These are phyloP conservation scores for Pezizomycotina sp. DNA, from an alignment of 2,329 filamentous ascomycete species.

Conservation along the genomic window DNA sequence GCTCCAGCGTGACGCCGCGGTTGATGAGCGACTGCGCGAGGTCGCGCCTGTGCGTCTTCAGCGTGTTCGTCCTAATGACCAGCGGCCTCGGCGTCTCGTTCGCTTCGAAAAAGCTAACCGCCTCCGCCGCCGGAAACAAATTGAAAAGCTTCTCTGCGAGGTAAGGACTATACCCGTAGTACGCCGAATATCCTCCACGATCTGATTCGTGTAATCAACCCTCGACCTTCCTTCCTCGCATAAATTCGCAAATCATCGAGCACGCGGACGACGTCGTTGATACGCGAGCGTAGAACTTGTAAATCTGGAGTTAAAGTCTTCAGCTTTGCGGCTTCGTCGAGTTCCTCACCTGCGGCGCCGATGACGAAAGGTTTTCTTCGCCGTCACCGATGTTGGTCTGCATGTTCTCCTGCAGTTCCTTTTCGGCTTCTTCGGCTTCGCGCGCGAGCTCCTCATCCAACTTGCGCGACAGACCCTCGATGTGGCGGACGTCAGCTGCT, in stretches of 20 bases:
- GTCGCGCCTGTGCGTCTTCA: slow-evolving; percentile 59
- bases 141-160: slow-evolving; percentile 92
- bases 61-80: slow-evolving; percentile 91
- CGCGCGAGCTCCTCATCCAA: slow-evolving; percentile 61
- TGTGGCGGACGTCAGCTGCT: slow-evolving; percentile 84
- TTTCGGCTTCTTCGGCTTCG: slow-evolving; percentile 67
- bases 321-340: slow-evolving; percentile 43
- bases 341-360: slow-evolving; percentile 43
- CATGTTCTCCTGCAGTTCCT: slow-evolving; percentile 60
- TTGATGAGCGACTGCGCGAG: slow-evolving; percentile 90
- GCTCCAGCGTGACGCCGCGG: slow-evolving; percentile 86
- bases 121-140: slow-evolving; percentile 81
- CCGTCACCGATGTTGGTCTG: slow-evolving; percentile 83
- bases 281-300: slow-evolving; percentile 69
- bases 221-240: slow-evolving; percentile 65
- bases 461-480: slow-evolving; percentile 74
- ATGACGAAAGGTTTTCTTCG: slow-evolving; percentile 44
- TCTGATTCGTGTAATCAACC: slow-evolving; percentile 70
- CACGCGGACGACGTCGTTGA: slow-evolving; percentile 84
- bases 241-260: slow-evolving; percentile 75
- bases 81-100: slow-evolving; percentile 90
- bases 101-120: slow-evolving; percentile 95
- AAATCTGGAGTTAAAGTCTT: slow-evolving; percentile 69
- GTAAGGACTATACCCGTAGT: slow-evolving; percentile 90
- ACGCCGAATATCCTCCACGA: slow-evolving; percentile 87